Evolutionary conservation across 768 basidiomycete species (phyloP), one percentile per base, ranked within the genome.

Genomic region (Xerocomellus chrysenteron): DNA sequence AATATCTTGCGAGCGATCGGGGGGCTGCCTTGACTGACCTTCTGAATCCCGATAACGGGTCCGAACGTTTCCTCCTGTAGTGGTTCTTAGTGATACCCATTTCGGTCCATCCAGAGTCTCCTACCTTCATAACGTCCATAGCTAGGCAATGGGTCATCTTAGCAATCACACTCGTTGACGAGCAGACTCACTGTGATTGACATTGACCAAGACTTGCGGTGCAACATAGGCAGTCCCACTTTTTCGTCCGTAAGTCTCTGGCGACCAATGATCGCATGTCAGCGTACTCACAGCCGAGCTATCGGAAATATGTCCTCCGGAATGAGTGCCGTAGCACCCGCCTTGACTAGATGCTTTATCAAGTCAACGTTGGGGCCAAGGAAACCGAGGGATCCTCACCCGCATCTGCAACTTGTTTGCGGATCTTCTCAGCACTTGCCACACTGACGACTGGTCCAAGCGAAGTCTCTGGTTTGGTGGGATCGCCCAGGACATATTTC

Each of bases 371-470:
- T 21, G 6, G 33, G 7, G 24, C 9, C 8, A 36, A 49, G 9
- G 12, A 28, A 41, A 28, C 14, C 32, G 30, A 43, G 19, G 16
- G 26, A 30, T 7, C 67, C 81, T 64, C 54, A 91, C 93, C 74
- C 5, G 96, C 97, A 70, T 93, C 92, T 1, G 80, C 74, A 45
- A 98, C 79, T 67, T 99, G 96, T 66, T 89, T 91, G 35, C 89
- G 80, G 56, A 98, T 97, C 56, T 83, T 79, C 54, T 85, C 79
- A 0, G 97, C 96, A 60, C 90, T 92, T 3, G 88, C 87, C 8
- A 94, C 70, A 58, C 90, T 94, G 61, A 98, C 86, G 12, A 99
- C 97, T 1, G 97, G 97, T 0, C 97, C 97, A 14, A 99, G 80
- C 43, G 87, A 93, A 1, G 87, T 92, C 13, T 83, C 80, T 11